phyloP scores from a whole-genome alignment of 148 eudicot genomes.

The Silene uniflora region DNA sequence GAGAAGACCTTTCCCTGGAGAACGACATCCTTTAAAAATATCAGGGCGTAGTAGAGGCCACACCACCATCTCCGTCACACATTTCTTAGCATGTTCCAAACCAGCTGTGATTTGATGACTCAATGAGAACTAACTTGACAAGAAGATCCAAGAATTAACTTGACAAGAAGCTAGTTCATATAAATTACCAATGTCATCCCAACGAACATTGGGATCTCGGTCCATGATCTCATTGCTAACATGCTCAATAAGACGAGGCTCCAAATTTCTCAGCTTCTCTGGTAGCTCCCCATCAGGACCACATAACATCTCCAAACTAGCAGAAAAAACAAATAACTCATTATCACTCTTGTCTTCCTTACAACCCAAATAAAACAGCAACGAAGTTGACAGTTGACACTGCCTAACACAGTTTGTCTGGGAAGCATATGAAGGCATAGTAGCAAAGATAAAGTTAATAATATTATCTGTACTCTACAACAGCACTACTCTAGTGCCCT shows the following conservation, averaged over 20 bases:
- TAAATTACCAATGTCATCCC: constrained; percentile 88
- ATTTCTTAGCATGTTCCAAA: constrained; percentile 93
- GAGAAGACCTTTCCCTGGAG: constrained; percentile 99
- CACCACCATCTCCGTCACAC: constrained; percentile 98
- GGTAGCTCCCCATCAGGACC: constrained; percentile 98
- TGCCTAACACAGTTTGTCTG: not conserved
- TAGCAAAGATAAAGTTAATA: not conserved
- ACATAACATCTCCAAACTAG: constrained; percentile 83
- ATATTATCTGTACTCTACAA: not conserved
- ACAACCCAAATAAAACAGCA: constrained; percentile 1
- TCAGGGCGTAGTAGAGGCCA: constrained; percentile 96
- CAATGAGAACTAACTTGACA: constrained; percentile 12
- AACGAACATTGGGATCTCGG: constrained; percentile 92
- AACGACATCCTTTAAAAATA: constrained; percentile 94
- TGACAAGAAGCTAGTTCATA: not conserved
- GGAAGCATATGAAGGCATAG: not conserved
- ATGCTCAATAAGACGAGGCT: constrained; percentile 94
- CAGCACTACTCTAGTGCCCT: not conserved
- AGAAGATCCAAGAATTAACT: constrained; percentile 3
- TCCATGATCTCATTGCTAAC: constrained; percentile 97
- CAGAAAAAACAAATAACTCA: constrained; percentile 12
- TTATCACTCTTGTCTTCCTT: too few species aligned
- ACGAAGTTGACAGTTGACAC: constrained; percentile 4
- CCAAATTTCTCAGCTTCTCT: constrained; percentile 90
- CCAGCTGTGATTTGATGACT: constrained; percentile 58